Evolutionary conservation across 495 filamentous ascomycete species (phyloP), one percentile per base, ranked within the genome.

Genomic region (Cudoniella acicularis): DNA sequence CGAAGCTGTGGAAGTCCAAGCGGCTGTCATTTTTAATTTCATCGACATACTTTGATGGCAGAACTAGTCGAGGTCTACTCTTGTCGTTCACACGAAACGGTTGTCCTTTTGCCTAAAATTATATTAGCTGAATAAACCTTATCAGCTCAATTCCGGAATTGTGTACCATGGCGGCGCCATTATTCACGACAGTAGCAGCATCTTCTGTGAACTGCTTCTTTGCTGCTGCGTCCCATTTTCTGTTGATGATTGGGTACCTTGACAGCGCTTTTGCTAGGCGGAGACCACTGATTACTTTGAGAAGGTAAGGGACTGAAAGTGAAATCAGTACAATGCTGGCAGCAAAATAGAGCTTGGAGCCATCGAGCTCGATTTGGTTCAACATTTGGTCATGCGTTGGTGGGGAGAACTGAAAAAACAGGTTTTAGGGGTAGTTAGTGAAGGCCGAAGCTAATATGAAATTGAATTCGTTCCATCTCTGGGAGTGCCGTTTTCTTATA

Each of bases 11-110:
- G 57, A 81, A 79, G 55, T 71, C 64, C 36, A 72, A 57, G 45
- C 61, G 57, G 6, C 65, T 64, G 36, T 79, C 64, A 56, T 69
- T 78, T 57, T 79, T 79, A 50, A 80, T 60, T 63, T 82, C 79
- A 40, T 80, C 70, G 13, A 78, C 71, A 61, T 73, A 78, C 47
- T 66, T 70, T n/a, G 76, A 78, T 9, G 78, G 75, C 43, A 82
- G 54, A 40, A 82, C 59, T 48, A 82, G 22, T 23, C 51, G 9
- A 6, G 51, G 27, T 3, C 16, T 54, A 42, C 51, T 54, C n/a
- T 54, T 54, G 20, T 54, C 51, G 21, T 54, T 54, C 22, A 54
- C 18, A 22, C 51, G 30, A 23, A 54, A 54, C 13, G 51, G 51
- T 8, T 30, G 25, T 54, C 51, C 51, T 24, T 54, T 54, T n/a